Evolutionary conservation across 768 basidiomycete species (phyloP).

Genomic region (Suillus luteus): DNA sequence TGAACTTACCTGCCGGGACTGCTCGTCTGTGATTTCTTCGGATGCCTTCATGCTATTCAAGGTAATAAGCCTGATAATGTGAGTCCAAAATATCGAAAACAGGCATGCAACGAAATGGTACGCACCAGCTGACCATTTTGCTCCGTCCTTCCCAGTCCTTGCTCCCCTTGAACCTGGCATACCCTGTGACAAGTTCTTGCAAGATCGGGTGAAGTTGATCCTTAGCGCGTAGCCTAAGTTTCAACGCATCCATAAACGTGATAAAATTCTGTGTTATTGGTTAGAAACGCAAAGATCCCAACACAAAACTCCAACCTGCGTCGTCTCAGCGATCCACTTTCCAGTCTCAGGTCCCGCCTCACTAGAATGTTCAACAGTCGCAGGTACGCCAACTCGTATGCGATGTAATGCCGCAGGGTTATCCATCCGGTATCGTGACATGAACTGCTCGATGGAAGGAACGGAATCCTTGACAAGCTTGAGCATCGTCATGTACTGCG

Average conservation of each 20-base stretch:
- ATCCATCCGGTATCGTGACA: conserved; percentile 90
- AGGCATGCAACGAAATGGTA: conserved; percentile 8
- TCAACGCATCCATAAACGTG: conserved; percentile 97
- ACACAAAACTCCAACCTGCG: conserved; percentile 59
- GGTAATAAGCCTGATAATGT: conserved; percentile 77
- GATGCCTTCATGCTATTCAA: conserved; percentile 97
- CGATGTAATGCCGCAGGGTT: conserved; percentile 90
- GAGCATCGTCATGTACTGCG: conserved; percentile 96
- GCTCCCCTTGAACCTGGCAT: conserved; percentile 91
- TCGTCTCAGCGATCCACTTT: conserved; percentile 98
- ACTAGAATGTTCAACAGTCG: conserved; percentile 93
- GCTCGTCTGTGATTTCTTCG: conserved; percentile 94
- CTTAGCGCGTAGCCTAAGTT: conserved; percentile 90
- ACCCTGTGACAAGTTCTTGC: conserved; percentile 93
- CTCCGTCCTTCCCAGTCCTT: conserved; percentile 97
- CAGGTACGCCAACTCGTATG: conserved; percentile 90
- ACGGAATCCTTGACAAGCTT: conserved; percentile 93
- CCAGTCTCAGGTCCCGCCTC: conserved; percentile 91
- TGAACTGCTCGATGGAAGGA: conserved; percentile 85
- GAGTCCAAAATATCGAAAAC: background rate
- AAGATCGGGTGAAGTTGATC: conserved; percentile 94
- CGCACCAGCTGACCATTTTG: conserved; percentile 89
- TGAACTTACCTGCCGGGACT: conserved; percentile 77
- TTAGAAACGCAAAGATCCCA: background rate
- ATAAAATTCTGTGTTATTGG: conserved; percentile 78